Percentiles rank a stretch among this genome's conserved stretches.
Conservation (phyloP, 2,329 filamentous ascomycete species). For the Aplosporella prunicola region DNA sequence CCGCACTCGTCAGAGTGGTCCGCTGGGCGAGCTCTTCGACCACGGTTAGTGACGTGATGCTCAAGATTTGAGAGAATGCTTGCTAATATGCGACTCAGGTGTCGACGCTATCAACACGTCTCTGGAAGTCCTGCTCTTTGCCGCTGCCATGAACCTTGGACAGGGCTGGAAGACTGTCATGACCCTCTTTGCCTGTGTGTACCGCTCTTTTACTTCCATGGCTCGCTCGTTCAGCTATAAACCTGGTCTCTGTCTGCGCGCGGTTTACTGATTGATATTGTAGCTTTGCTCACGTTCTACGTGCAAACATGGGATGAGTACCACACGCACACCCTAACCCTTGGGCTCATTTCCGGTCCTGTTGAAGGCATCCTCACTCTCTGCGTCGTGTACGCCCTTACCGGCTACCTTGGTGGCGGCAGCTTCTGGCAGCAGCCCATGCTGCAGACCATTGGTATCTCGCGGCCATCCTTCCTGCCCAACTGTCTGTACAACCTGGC, state of each 20-base stretch:
- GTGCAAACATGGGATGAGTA: conserved; percentile 99
- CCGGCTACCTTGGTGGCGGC: conserved; percentile 74
- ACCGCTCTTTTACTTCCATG: too few species aligned
- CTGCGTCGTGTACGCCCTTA: conserved; percentile 70
- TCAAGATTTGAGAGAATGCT: neutral
- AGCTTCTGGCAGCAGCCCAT: conserved; percentile 89
- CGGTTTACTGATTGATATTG: too few species aligned
- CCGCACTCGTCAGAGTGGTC: conserved; percentile 84
- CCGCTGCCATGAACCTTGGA: conserved; percentile 83
- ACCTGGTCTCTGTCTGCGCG: too few species aligned
- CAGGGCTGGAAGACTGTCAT: conserved; percentile 84
- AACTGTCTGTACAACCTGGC: conserved; percentile 64
- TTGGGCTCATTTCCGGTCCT: conserved; percentile 85
- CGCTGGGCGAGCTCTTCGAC: conserved; percentile 91
- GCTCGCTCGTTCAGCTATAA: too few species aligned
- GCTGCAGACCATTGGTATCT: conserved; percentile 61
- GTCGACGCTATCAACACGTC: conserved; percentile 94
- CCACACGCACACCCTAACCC: conserved; percentile 88
- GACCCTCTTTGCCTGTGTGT: conserved; percentile 70
- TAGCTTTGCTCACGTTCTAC: conserved; percentile 95
- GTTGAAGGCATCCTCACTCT: conserved; percentile 90
- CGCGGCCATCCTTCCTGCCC: conserved; percentile 55
- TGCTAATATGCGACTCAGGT: conserved; percentile 27
- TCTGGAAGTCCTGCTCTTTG: conserved; percentile 88
- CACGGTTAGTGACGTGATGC: conserved; percentile 51